Conservation (phyloP, 2,329 filamentous ascomycete species). For the Lasiodiplodia sp. region DNA sequence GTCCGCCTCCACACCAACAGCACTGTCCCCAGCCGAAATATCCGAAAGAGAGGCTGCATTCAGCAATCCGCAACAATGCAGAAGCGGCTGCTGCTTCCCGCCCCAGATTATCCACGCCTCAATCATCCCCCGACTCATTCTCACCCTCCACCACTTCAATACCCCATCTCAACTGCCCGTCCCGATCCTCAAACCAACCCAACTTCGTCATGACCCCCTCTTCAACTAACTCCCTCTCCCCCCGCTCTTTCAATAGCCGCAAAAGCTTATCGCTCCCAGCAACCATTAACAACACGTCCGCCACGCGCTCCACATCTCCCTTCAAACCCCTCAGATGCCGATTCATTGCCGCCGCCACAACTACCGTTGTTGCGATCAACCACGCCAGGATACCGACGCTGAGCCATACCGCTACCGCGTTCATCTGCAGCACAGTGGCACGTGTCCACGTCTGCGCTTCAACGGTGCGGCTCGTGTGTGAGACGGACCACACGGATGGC, state of each 20-base stretch:
- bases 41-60: too few relatives aligned
- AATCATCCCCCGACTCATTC: too few relatives aligned
- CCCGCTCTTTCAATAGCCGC: not conserved
- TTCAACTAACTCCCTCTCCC: fast-evolving
- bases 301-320: not conserved
- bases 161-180: not conserved
- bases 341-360: not conserved
- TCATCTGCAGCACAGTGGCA: not conserved
- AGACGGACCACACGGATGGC: too few relatives aligned
- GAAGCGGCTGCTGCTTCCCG: too few relatives aligned
- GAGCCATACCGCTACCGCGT: not conserved
- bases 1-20: too few relatives aligned
- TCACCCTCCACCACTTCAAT: not conserved
- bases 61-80: too few relatives aligned
- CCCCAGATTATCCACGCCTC: too few relatives aligned
- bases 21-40: too few relatives aligned
- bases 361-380: not conserved
- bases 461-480: not conserved
- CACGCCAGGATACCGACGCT: not conserved
- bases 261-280: not conserved
- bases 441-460: not conserved
- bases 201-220: not conserved
- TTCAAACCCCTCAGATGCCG: not conserved
- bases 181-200: not conserved
- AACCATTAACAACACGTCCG: not conserved